Evolutionary conservation across 495 filamentous ascomycete genomes (phyloP).

Genomic region (Glarea lozoyensis): DNA sequence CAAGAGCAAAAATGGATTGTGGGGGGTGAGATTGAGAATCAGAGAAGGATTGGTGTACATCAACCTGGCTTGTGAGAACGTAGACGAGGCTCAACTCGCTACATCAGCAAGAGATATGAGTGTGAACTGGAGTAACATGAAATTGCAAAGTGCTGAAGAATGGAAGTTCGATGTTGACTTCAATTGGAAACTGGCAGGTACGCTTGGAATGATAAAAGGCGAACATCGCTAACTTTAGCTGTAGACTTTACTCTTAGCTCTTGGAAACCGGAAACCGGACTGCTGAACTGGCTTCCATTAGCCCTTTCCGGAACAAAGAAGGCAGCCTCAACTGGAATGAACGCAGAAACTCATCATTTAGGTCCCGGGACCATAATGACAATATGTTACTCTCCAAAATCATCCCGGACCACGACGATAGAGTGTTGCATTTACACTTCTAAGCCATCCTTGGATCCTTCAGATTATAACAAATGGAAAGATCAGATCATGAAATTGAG

Average conservation of each 20-base stretch:
- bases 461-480: background rate
- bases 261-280: background rate
- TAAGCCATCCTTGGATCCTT: background rate
- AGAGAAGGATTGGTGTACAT: conserved; percentile 32
- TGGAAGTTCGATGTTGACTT: conserved; percentile 30
- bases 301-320: background rate
- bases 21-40: conserved; percentile 30
- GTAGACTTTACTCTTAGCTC: conserved; percentile 1
- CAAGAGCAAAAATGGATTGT: conserved; percentile 42
- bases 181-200: conserved; percentile 36
- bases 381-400: conserved; percentile 9
- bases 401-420: conserved; percentile 8
- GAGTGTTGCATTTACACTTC: conserved; percentile 12
- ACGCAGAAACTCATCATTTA: conserved; percentile 8
- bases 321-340: background rate
- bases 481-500: background rate
- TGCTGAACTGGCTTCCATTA: background rate
- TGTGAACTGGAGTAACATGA: conserved; percentile 8
- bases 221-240: background rate
- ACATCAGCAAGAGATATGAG: conserved; percentile 9
- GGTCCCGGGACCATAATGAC: conserved; percentile 7
- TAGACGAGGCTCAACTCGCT: conserved; percentile 9
- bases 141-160: conserved; percentile 17
- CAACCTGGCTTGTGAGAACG: conserved; percentile 29
- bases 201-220: background rate